phyloP scores from a whole-genome alignment of 202 grass and related monocot genomes.

The Hordeum pubiflorum region DNA sequence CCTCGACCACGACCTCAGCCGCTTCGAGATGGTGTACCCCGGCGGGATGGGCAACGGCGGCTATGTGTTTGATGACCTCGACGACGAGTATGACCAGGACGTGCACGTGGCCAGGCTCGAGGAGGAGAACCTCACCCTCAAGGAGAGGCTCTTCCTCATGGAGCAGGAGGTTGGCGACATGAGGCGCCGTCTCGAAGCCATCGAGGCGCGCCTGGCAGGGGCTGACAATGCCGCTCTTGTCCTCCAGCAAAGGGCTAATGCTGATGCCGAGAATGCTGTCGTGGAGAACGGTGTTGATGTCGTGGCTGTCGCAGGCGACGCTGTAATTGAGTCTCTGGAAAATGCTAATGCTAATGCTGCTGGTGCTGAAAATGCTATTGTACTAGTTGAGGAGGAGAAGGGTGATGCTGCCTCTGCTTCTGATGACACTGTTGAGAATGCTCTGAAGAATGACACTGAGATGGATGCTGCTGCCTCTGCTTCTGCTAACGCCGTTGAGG shows the following conservation, averaged over 20 bases:
- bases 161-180: slow-evolving; percentile 79
- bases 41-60: slow-evolving; percentile 11
- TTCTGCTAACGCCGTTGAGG: background rate
- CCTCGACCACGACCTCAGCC: slow-evolving; percentile 83
- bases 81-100: slow-evolving; percentile 59
- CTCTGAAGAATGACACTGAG: background rate
- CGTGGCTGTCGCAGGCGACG: background rate
- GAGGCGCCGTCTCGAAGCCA: slow-evolving; percentile 38
- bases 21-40: slow-evolving; percentile 95
- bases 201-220: slow-evolving; percentile 32
- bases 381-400: background rate
- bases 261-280: slow-evolving; percentile 5
- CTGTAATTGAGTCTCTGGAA: background rate
- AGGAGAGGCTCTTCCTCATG: slow-evolving; percentile 83
- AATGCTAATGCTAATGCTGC: background rate
- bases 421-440: background rate
- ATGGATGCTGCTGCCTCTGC: background rate
- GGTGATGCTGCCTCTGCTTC: background rate
- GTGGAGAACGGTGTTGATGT: background rate
- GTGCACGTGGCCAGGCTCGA: slow-evolving; percentile 56
- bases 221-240: background rate
- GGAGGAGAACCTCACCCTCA: slow-evolving; percentile 78
- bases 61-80: slow-evolving; percentile 28
- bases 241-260: background rate
- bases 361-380: background rate